Conservation (phyloP, 139 green algal species). For the Picochlorum sp. region DNA sequence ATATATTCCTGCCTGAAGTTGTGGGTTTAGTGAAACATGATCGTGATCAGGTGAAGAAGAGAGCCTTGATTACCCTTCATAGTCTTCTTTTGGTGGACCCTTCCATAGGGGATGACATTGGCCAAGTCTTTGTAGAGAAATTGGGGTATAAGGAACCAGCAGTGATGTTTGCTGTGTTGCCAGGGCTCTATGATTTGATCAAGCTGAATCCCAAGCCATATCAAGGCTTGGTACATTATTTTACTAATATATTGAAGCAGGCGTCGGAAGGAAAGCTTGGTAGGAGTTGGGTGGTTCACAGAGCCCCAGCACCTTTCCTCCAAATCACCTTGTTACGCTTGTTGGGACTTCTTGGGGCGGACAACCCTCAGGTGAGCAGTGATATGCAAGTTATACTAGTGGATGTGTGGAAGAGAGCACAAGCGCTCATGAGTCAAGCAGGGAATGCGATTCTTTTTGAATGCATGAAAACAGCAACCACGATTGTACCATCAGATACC, state of each 20-base stretch:
- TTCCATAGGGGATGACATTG: conserved; percentile 17
- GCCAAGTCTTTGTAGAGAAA: conserved; percentile 27
- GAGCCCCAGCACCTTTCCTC: conserved; percentile 92
- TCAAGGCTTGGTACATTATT: conserved; percentile 81
- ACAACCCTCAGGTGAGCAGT: conserved; percentile 55
- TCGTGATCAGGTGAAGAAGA: conserved; percentile 85
- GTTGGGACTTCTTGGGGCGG: conserved; percentile 66
- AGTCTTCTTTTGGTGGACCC: conserved; percentile 69
- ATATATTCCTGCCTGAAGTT: conserved; percentile 69
- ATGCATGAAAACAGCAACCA: conserved; percentile 74
- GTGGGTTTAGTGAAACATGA: conserved; percentile 64
- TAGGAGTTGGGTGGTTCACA: conserved; percentile 91
- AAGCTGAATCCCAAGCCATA: conserved; percentile 51
- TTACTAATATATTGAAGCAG: conserved; percentile 95
- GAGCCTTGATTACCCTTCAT: conserved; percentile 89
- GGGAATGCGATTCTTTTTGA: conserved; percentile 90
- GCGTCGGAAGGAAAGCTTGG: conserved; percentile 79
- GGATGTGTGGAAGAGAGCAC: conserved; percentile 38
- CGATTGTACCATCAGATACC: conserved; percentile 77
- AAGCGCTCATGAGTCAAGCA: conserved; percentile 52
- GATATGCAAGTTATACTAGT: conserved; percentile 82
- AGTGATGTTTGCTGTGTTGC: conserved; percentile 92
- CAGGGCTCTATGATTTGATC: conserved; percentile 72
- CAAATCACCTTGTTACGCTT: conserved; percentile 95
- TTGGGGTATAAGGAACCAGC: conserved; percentile 66